Evolutionary conservation across 1,284 basidiomycete genomes (phyloP).

Genomic region (Schizophyllum amplum): DNA sequence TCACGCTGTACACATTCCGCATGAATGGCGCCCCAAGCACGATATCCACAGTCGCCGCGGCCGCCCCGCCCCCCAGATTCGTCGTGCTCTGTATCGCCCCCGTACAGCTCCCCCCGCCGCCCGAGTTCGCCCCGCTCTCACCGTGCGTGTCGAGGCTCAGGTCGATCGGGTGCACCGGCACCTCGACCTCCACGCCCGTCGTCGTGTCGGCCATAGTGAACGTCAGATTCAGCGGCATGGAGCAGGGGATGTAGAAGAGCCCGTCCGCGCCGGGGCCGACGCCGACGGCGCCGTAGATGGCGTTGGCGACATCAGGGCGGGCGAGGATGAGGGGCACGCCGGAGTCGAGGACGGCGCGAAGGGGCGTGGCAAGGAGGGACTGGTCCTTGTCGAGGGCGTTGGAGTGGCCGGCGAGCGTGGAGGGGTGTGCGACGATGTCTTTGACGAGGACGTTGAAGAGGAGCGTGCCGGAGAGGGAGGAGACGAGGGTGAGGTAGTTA

Average conservation of each 20-base stretch:
- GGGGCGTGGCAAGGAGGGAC: constrained; percentile 25
- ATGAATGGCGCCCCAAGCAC: constrained; percentile 70
- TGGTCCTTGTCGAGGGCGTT: constrained; percentile 21
- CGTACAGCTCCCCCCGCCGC: constrained; percentile 29
- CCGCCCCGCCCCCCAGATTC: constrained; percentile 25
- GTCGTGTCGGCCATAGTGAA: constrained; percentile 43
- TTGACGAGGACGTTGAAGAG: constrained; percentile 55
- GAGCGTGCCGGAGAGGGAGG: constrained; percentile 23
- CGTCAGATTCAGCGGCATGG: constrained; percentile 59
- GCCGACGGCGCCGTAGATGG: constrained; percentile 69
- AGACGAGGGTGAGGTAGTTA: background rate
- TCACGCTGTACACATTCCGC: constrained; percentile 63
- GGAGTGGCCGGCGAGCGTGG: background rate
- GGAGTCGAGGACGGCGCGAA: constrained; percentile 57
- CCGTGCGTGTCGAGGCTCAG: background rate
- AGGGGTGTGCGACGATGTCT: constrained; percentile 52
- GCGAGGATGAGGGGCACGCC: constrained; percentile 61
- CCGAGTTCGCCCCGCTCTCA: background rate
- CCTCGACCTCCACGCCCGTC: constrained; percentile 27
- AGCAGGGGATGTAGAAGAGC: constrained; percentile 64
- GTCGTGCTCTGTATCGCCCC: constrained; percentile 51
- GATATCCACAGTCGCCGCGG: constrained; percentile 36
- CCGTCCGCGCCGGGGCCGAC: constrained; percentile 51
- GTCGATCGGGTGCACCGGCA: constrained; percentile 18
- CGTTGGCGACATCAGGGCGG: constrained; percentile 53